Conservation (phyloP, 305 asterid genomes). For the Caryopteris hybrid region DNA sequence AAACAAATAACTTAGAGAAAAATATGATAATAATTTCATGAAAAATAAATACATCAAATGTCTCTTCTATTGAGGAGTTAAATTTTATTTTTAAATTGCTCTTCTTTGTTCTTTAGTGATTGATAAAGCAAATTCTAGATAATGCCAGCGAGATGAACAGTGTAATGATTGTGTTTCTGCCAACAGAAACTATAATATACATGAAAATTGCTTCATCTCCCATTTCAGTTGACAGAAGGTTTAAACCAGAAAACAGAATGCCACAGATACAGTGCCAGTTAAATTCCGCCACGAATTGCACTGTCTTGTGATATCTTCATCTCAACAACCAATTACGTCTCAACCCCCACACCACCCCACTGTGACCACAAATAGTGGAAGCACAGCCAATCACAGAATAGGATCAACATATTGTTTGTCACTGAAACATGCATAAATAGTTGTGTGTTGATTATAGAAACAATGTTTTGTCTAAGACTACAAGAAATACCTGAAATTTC, state of each 20-base stretch:
- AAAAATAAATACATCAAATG: background rate
- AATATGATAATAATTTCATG: background rate
- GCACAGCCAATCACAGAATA: background rate
- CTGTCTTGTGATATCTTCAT: background rate
- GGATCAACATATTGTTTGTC: slow-evolving; percentile 1
- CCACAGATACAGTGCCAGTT: background rate
- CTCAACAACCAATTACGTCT: background rate
- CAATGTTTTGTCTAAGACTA: background rate
- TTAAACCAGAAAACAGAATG: background rate
- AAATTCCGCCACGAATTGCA: background rate
- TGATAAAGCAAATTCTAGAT: background rate
- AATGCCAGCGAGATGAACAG: background rate
- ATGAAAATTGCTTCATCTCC: background rate
- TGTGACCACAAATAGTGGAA: background rate
- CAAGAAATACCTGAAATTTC: background rate
- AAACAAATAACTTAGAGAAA: background rate
- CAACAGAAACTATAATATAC: background rate
- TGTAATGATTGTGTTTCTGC: background rate
- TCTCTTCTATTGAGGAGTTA: background rate
- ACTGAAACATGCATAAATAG: background rate
- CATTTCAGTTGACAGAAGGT: background rate
- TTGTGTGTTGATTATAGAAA: background rate
- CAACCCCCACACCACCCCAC: background rate
- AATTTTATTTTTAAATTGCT: too few relatives aligned
- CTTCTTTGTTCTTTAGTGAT: background rate